Evolutionary conservation across 768 basidiomycete genomes (phyloP), one percentile per base, ranked within the genome.

Genomic region (Imleria badia): DNA sequence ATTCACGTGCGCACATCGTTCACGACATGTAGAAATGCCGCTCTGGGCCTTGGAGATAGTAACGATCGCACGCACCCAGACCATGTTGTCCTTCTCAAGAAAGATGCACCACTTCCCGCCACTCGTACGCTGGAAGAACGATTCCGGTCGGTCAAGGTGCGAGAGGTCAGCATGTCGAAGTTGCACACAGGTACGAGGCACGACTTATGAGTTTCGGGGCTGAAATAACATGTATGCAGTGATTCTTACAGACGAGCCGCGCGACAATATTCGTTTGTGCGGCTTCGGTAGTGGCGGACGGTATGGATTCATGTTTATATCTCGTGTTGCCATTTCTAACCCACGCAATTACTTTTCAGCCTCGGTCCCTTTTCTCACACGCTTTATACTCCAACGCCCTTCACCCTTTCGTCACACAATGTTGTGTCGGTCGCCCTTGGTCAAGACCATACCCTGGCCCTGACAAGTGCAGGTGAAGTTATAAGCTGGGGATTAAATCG

Each of bases 401-500:
- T 91, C 15, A 65, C 79, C 1, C 80, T 83, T 30, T 75, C 88
- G 41, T 72, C 81, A 1, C 76, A 84, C 36, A 73, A 75, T 0
- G 79, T 94, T 30, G 72, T 77, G 7, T 75, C 83, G 14, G 81
- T 98, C 23, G 92, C 94, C 0, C 76, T 94, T 8, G 95, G 92
- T 12, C 96, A 96, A 68, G 97, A 99, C 63, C 97, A 98, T 66
- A 95, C 95, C 0, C 81, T 98, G 29, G 89, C 84, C 1, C 74
- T 98, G 29, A 95, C 94, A 0, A 81, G 76, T 23, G 67, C 78
- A 0, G 94, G 96, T 5, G 91, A 94, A 64, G 83, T 98, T 4
- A 81, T 87, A 36, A 93, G 86, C 22, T 98, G 94, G 91, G 97
- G 93, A 14, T 72, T 92, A 23, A 95, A 95, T 60, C 82, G 93